phyloP scores from a whole-genome alignment of 2,329 filamentous ascomycete species.

The Ramularia endophylla region DNA sequence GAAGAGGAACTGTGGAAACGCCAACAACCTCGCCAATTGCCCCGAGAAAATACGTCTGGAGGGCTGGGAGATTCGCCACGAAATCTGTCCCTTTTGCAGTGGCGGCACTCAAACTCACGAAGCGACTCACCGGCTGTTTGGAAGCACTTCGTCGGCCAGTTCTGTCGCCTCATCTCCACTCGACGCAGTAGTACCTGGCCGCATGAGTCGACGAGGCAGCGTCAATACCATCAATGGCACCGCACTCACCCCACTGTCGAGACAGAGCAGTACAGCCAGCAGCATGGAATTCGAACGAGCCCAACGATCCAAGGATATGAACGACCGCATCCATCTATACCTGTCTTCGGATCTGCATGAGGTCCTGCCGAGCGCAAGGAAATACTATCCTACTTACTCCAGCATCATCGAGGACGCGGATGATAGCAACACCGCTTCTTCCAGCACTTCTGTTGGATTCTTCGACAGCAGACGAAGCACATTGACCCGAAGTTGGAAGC shows the following conservation, averaged over 20 bases:
- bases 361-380: slow-evolving; percentile 27
- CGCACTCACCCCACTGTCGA: slow-evolving; percentile 23
- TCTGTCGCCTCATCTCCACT: slow-evolving; percentile 18
- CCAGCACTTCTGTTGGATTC: slow-evolving; percentile 2
- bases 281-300: slow-evolving; percentile 23
- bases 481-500: slow-evolving; percentile 14
- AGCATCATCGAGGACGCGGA: slow-evolving; percentile 15
- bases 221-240: slow-evolving; percentile 14
- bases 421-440: slow-evolving; percentile 3
- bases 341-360: slow-evolving; percentile 28
- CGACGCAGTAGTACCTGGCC: slow-evolving; percentile 1
- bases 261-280: slow-evolving; percentile 24
- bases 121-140: slow-evolving; percentile 45
- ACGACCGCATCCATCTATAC: slow-evolving; percentile 31
- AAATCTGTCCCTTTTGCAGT: slow-evolving; percentile 44
- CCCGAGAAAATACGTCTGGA: slow-evolving; percentile 39
- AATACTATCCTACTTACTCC: slow-evolving; percentile 28
- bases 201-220: slow-evolving; percentile 20
- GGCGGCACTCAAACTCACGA: slow-evolving; percentile 30
- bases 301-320: slow-evolving; percentile 29
- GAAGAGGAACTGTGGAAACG: slow-evolving; percentile 37
- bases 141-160: slow-evolving; percentile 38
- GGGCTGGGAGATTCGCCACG: slow-evolving; percentile 46
- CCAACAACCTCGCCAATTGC: slow-evolving; percentile 44
- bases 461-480: slow-evolving; percentile 4